Evolutionary conservation across 305 asterid species (phyloP).

Genomic region (Fraxinus sp.): DNA sequence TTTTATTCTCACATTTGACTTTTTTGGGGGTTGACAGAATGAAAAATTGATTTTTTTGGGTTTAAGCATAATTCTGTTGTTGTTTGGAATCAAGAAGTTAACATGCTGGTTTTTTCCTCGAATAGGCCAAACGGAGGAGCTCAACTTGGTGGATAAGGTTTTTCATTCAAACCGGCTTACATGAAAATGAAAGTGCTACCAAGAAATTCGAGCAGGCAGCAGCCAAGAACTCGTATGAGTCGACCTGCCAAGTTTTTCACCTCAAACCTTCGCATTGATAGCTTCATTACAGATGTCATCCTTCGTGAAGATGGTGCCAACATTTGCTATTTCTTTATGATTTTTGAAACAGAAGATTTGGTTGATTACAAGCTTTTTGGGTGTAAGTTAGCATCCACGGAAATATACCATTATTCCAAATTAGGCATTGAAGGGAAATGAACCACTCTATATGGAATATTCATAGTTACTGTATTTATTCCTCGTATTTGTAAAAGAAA

Average conservation of each 20-base stretch:
- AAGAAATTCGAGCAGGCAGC: conserved; percentile 91
- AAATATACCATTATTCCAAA: conserved; percentile 16
- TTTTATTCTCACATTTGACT: background rate
- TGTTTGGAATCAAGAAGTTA: background rate
- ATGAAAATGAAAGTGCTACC: conserved; percentile 75
- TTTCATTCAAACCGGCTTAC: conserved; percentile 74
- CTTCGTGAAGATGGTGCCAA: conserved; percentile 27
- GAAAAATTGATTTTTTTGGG: background rate
- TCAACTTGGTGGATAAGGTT: conserved; percentile 93
- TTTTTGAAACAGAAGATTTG: conserved; percentile 5
- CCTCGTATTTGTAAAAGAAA: conserved; percentile 15
- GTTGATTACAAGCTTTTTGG: conserved; percentile 32
- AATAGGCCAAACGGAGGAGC: conserved; percentile 82
- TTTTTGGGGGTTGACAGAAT: background rate
- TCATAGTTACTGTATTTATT: conserved; percentile 13
- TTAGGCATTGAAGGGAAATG: background rate
- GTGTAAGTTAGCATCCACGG: conserved; percentile 26
- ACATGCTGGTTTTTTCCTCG: conserved; percentile 6
- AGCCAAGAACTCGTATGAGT: conserved; percentile 57
- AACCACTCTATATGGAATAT: conserved; percentile 3
- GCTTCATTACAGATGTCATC: conserved; percentile 3
- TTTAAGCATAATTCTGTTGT: background rate
- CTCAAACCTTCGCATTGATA: conserved; percentile 67
- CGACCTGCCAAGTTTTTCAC: conserved; percentile 91
- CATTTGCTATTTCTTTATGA: background rate